Percentiles rank a stretch among this genome's conserved stretches.
Evolutionary conservation across 2,329 filamentous ascomycete genomes (phyloP).

Genomic region (Fusarium cyanostomum): DNA sequence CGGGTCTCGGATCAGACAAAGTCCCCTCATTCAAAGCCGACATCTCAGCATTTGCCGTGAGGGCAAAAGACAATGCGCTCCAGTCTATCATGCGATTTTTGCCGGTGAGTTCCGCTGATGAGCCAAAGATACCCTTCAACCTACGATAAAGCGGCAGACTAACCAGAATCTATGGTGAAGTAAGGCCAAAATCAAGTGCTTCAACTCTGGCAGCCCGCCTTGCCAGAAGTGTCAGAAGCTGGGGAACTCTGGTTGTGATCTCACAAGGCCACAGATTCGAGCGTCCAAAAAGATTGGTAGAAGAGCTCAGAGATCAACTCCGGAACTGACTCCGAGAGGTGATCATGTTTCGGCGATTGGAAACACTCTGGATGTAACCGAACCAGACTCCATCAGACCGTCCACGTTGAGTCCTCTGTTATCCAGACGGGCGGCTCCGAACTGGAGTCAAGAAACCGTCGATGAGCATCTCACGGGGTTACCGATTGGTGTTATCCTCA

Average conservation of each 20-base stretch:
- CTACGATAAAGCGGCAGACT: no score
- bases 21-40: constrained; percentile 18
- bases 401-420: not conserved
- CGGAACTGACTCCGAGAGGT: not conserved
- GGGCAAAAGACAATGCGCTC: constrained; percentile 43
- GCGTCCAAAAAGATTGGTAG: constrained; percentile 12
- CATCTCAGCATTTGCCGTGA: not conserved
- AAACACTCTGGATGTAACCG: not conserved
- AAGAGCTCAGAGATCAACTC: not conserved
- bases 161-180: constrained; percentile 24
- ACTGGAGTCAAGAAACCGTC: not conserved
- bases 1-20: constrained; percentile 7
- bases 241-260: constrained; percentile 38
- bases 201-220: constrained; percentile 45
- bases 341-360: not conserved
- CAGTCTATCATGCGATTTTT: constrained; percentile 49
- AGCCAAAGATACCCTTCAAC: no score
- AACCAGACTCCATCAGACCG: not conserved
- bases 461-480: constrained; percentile 42
- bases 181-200: constrained; percentile 49
- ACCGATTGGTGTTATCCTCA: constrained; percentile 42
- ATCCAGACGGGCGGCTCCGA: not conserved
- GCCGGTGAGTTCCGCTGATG: constrained; percentile 44
- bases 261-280: constrained; percentile 28
- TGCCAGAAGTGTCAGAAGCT: constrained; percentile 46